These are phyloP conservation scores for Biancaea sappan DNA, from an alignment of 306 rosid species.

Conservation along the genomic window DNA sequence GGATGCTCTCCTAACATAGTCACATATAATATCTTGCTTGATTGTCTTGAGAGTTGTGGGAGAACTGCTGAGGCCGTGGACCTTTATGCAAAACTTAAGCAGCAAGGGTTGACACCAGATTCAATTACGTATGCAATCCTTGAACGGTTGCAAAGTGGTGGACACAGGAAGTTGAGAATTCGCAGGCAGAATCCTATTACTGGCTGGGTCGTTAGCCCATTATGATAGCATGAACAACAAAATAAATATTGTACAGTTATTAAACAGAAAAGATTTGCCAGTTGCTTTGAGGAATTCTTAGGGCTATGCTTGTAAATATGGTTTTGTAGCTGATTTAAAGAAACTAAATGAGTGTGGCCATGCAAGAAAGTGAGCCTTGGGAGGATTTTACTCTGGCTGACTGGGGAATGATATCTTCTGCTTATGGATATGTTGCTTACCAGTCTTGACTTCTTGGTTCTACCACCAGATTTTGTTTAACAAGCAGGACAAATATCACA, in stretches of 20 bases:
- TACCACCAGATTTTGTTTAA: background rate
- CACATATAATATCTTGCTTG: conserved; percentile 86
- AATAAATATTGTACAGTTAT: conserved; percentile 12
- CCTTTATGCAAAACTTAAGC: conserved; percentile 84
- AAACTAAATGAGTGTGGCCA: background rate
- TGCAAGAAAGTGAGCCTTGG: background rate
- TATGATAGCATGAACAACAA: conserved; percentile 47
- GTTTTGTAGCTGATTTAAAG: conserved; percentile 1
- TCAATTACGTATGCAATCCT: conserved; percentile 83
- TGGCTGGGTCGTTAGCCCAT: conserved; percentile 95
- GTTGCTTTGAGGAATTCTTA: conserved; percentile 10
- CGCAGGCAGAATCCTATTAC: conserved; percentile 90
- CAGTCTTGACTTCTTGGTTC: background rate
- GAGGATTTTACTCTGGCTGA: background rate
- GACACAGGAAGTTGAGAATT: conserved; percentile 57
- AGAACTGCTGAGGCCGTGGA: conserved; percentile 92
- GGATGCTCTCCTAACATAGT: conserved; percentile 87
- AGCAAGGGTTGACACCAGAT: conserved; percentile 90
- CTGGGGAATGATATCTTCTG: background rate
- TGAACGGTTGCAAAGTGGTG: conserved; percentile 84
- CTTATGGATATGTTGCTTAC: background rate
- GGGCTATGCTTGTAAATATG: conserved; percentile 12
- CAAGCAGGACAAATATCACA: background rate
- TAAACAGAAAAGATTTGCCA: conserved; percentile 1
- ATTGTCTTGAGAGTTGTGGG: conserved; percentile 88